Base-by-base conservation (phyloP, 1,139 yeast genomes). In the Yamadazyma membranifaciens region DNA sequence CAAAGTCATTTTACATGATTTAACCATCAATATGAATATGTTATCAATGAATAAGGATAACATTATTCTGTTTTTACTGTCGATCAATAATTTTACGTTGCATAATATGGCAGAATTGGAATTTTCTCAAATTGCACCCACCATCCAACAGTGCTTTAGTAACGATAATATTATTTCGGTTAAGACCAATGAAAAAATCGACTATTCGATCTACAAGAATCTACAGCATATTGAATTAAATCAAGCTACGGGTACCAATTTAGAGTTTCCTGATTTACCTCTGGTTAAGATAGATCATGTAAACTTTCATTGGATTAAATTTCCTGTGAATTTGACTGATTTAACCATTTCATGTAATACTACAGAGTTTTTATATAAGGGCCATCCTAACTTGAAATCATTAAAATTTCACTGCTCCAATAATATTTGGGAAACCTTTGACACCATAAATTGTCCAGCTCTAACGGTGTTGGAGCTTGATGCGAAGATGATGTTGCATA, bases 131-230 rank as follows among this genome's bases (percentile, higher is more conserved):
- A 7, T 33, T 11, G 22, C 17, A 17, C 7, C 27, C n/a, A 22
- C 17, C 6, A 17, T 33, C 17, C 24, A 22, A 4, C 26, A 31
- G 9, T 13, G 26, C 10, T n/a, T 22, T 13, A 33, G 9, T 24
- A 16, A 33, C 25, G 36, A 33, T 20, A 20, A 33, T 33, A 27
- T 33, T 9, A 33, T 12, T 6, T 22, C 35, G 3, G 27, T 33
- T 3, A 22, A 24, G 11, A 11, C 27, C 6, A 33, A 22, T 10
- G 28, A 33, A 11, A 13, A 16, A n/a, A 17, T 31, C n/a, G 22
- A 33, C 14, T 33, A 33, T 33, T 12, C n/a, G 11, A 11, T 9
- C 3, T 33, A 13, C 17, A 13, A 13, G 12, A 33, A 33, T 12
- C 12, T 33, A 17, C 12, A 22, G 10, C 27, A 33, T 13, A 11